Base-by-base conservation (phyloP, 352 stramenopile genomes). In the Ophiocytium majus region DNA sequence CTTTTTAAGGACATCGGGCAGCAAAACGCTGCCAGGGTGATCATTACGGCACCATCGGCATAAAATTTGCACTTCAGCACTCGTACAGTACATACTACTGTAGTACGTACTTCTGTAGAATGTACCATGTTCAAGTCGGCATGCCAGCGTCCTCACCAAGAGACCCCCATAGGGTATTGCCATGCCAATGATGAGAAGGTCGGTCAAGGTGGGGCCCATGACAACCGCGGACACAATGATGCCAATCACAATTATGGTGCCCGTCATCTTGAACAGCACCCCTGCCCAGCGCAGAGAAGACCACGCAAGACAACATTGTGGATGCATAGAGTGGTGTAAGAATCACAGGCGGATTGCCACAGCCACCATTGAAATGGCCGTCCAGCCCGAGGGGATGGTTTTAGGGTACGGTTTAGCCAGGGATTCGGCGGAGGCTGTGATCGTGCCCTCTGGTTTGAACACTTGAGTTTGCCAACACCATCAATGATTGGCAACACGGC, bases 191-290 rank as follows among this genome's bases (percentile, higher is more conserved):
- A 71, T 28, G 19, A 78, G 32, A 5, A 78, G 5, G 35, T 64
- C 76, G 9, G 33, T 28, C 80, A 95, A 88, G 35, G 94, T 86
- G 63, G 92, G 92, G 10, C 91, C 92, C 0, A 91, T 90, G 74
- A 94, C 92, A 74, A 95, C 87, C 57, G 93, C 63, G 0, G 94
- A 84, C 64, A 90, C 85, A 36, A 94, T 66, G 63, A 94, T 89
- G 5, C 92, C 36, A 14, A 89, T 88, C 5, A 83, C 90, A 93
- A 0, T 93, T 76, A 57, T 93, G 82, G 76, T 91, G 92, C 0
- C 91, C 94, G 10, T 78, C 35, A 78, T 43, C 66, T 43, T 35
- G 32, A 78, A 5, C 5, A 78, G 17, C 66, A 78, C 14, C 5
- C 66, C 66, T 78, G 35, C 23, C 57, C 23, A 78, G 66, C 5